These are phyloP conservation scores for Gnetum montanum DNA, from an alignment of 75 land plant genomes.

Conservation along the genomic window DNA sequence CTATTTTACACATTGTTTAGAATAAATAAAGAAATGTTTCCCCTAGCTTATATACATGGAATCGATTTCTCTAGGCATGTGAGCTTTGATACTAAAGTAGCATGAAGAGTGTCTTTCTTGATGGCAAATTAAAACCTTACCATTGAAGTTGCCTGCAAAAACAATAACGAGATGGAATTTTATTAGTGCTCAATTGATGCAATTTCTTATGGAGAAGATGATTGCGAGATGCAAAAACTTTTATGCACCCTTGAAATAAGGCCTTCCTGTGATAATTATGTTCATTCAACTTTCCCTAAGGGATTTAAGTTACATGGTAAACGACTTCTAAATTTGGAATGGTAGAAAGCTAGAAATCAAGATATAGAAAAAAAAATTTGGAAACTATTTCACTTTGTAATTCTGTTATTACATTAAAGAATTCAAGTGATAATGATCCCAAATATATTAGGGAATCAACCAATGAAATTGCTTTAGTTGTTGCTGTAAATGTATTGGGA, in stretches of 20 bases:
- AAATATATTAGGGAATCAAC: slow-evolving; percentile 38
- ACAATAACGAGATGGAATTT: slow-evolving; percentile 51
- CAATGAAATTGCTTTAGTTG: slow-evolving; percentile 34
- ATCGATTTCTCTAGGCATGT: too few relatives aligned
- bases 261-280: not conserved
- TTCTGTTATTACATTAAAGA: slow-evolving; percentile 23
- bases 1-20: too few relatives aligned
- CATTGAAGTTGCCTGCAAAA: too few relatives aligned
- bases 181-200: slow-evolving; percentile 38
- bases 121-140: too few relatives aligned
- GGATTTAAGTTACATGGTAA: slow-evolving; percentile 18
- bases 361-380: slow-evolving; percentile 32
- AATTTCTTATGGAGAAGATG: slow-evolving; percentile 31
- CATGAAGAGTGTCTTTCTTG: too few relatives aligned
- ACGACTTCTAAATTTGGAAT: slow-evolving; percentile 21
- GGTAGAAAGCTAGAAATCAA: slow-evolving; percentile 14
- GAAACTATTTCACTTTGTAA: slow-evolving; percentile 41
- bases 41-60: too few relatives aligned
- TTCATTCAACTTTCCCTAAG: not conserved
- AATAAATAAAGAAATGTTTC: too few relatives aligned
- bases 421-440: slow-evolving; percentile 7
- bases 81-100: too few relatives aligned
- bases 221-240: slow-evolving; percentile 28
- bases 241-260: slow-evolving; percentile 6
- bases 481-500: slow-evolving; percentile 38